Base-by-base conservation (phyloP, 441 rosid genomes). In the Erodium texanum region DNA sequence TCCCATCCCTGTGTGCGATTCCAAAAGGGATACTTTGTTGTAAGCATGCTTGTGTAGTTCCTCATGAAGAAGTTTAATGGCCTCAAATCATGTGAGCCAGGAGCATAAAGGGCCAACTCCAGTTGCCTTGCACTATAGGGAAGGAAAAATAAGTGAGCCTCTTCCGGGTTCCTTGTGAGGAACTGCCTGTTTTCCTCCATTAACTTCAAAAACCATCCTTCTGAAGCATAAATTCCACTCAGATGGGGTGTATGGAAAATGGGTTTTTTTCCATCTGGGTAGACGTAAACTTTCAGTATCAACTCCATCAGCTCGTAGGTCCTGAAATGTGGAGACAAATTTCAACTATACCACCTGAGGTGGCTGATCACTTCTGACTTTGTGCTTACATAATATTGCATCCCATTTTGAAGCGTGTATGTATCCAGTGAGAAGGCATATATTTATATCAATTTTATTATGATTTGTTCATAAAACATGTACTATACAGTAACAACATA, bases 151-250 rank as follows among this genome's bases (percentile, higher is more conserved):
- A 92, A 81, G 83, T 89, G 95, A 74, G 98, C 96, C 74, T 78
- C 82, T 70, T 87, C 86, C 0, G 96, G 96, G 78, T 85, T 85
- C 67, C 75, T 81, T n/a, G 95, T 86, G 58, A 85, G 86, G 72
- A 88, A 92, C 73, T 83, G 82, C 75, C 70, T 83, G 84, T 78
- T 90, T 22, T 59, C 84, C 76, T 85, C 82, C 85, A 89, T 82
- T 71, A 83, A 82, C 82, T 78, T 89, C 94, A 92, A 86, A 82
- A 92, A 92, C 98, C 96, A 90, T 74, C 98, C 97, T 79, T 92
- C 97, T 45, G 98, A 90, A 15, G 98, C 96, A 74, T 92, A 92
- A 32, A 88, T 90, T 66, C 96, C 98, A 29, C 41, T 59, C 16
- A 92, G 89, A 71, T 80, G 80, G 32, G 98, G 98, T 7, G 71